Evolutionary conservation across 139 green algal genomes (phyloP), one percentile per base, ranked within the genome.

Genomic region (Spirogloea muscicola): DNA sequence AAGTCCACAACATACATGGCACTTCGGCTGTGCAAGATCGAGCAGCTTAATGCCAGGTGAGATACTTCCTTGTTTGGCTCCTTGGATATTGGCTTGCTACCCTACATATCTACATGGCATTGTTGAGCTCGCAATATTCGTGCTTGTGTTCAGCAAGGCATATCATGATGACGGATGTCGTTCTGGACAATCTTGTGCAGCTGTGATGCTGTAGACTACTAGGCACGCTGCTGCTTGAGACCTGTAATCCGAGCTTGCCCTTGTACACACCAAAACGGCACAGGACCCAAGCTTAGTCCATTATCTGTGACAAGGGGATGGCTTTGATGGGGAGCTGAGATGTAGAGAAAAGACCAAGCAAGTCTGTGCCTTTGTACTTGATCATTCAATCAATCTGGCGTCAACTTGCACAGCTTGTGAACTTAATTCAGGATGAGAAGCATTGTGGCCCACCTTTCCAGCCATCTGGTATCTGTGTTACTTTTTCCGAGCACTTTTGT

Each of bases 101-200:
- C n/a, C n/a, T n/a, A n/a, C n/a, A n/a, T n/a, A n/a, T n/a, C n/a
- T n/a, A n/a, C n/a, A n/a, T n/a, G n/a, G n/a, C n/a, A 13, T 13
- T 51, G 10, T 10, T 13, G 10, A 51, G 43, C 10, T 51, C 10
- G 43, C 43, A 51, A 10, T 13, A 51, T 51, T n/a, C n/a, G 13
- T 10, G 10, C 10, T 25, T 10, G 10, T 13, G 10, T 51, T 13
- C 13, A 51, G 43, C 43, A 51, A 13, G n/a, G n/a, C n/a, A n/a
- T n/a, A n/a, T 36, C 59, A 68, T 31, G 29, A 29, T 5, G 33
- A 43, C 5, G 59, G 59, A 33, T 68, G 33, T 5, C 59, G 59
- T 37, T 68, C 59, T 4, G 59, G 59, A 36, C 59, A 68, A 38
- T 68, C 59, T 5, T 68, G 29, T 34, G 59, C 59, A 31, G 59